Evolutionary conservation across 2,329 filamentous ascomycete genomes (phyloP), one percentile per base, ranked within the genome.

Genomic region (Boeremia exigua): DNA sequence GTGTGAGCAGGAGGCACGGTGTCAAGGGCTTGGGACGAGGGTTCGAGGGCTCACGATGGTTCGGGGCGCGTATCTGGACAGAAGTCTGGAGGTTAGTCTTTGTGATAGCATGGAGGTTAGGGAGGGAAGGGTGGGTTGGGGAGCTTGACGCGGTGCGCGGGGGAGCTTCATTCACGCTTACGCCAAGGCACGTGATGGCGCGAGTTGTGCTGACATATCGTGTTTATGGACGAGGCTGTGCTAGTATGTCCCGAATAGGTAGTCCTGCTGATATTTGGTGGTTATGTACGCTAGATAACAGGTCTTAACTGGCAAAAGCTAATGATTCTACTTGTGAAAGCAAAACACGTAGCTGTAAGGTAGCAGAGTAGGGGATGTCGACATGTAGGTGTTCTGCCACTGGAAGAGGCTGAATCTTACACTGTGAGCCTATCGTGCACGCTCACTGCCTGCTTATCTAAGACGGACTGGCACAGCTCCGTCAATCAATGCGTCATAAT

Each of bases 41-140:
- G 93, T 93, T 10, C 27, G 4, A 5, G 14, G 30, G 40, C 56
- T 11, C 58, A 62, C 60, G 45, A 7, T 58, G 2, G 19, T 32
- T 17, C 40, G 56, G 14, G 34, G 27, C 2, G n/a, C 15, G 39
- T 2, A 49, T 10, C 10, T 9, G 25, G 25, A 6, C 14, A 2
- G 14, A 37, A 2, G 51, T 10, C 10, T 9, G 25, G 25, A 4
- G 14, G 1, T 19, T 29, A 7, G 12, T 4, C 25, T 37, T 8
- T 10, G 11, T 11, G 25, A n/a, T 12, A 58, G 44, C 56, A 63
- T 66, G 30, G 17, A 23, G 27, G 25, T 38, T 36, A 32, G 28
- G 28, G 47, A 38, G 10, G 25, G 44, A 19, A 48, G 42, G 51
- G 60, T 43, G 49, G 51, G 52, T 5, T 49, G 39, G 34, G 39